Base-by-base conservation (phyloP, 306 rosid genomes). In the Medicago lupulina region DNA sequence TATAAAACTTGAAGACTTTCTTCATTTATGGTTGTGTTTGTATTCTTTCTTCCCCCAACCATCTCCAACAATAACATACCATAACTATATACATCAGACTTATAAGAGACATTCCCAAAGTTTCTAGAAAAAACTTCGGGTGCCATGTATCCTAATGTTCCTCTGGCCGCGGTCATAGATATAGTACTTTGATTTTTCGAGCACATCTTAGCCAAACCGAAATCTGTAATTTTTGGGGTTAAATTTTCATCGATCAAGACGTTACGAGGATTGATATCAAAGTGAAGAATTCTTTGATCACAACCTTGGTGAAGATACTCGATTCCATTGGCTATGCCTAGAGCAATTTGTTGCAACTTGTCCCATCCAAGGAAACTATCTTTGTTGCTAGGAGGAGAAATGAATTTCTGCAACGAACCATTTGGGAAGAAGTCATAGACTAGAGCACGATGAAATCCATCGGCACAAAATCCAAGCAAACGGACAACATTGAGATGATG, bases 401-500 rank as follows among this genome's bases (percentile, higher is more conserved):
- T 58, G 38, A 58, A 58, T 11, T 67, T 76, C 9, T 76, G 67
- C 9, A 76, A 47, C 0, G 80, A 66, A 2, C 55, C 80, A 23
- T 53, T 64, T 64, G 79, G 61, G 0, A 75, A 75, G 0, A 18
- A 75, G 1, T 64, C 51, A 16, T 75, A 75, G 0, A 75, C 72
- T 17, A 75, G 14, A 18, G 72, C 79, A 3, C 79, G 65, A 0
- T 9, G 12, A 0, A 17, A 28, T 14, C 80, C 80, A 49, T 82
- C 85, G 1, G 85, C 85, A 12, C 85, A 82, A 0, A 65, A 82
- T 0, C 85, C 85, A 72, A 81, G 73, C 67, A 85, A 50, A 57
- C 78, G 82, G 25, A 64, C 82, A 15, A 85, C 80, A 25, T 82
- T 77, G 55, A 82, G 62, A 25, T 82, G 84, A 21, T 85, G 84